Percentiles rank a stretch among this genome's conserved stretches.
These are phyloP conservation scores for Ascochyta clinopodiicola DNA, from an alignment of 2,329 filamentous ascomycete genomes.

Conservation along the genomic window DNA sequence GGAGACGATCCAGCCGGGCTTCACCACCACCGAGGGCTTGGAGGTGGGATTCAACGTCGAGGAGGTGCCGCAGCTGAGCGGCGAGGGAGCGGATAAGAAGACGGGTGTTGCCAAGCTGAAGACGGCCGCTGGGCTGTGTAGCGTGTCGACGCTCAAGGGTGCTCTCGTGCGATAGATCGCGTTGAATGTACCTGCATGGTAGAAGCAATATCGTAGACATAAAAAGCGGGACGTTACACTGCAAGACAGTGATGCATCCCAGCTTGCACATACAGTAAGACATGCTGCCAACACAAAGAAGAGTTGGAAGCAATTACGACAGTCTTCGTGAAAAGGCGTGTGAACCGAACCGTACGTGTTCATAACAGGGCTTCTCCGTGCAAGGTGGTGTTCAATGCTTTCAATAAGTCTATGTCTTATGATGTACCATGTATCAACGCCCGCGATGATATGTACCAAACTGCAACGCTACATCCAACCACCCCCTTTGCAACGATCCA, in stretches of 20 bases:
- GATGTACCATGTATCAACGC: slow-evolving; percentile 5
- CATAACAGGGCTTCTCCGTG: not conserved
- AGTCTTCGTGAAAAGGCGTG: too few species aligned
- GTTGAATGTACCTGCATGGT: too few species aligned
- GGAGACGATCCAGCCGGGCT: slow-evolving; percentile 95
- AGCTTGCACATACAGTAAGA: not conserved
- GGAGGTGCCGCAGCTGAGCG: slow-evolving; percentile 76
- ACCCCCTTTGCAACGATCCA: not conserved
- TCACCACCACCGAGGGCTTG: slow-evolving; percentile 81
- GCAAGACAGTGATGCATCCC: not conserved
- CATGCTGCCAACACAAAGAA: not conserved
- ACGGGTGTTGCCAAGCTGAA: slow-evolving; percentile 68
- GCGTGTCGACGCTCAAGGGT: slow-evolving; percentile 78
- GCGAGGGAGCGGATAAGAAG: slow-evolving; percentile 66
- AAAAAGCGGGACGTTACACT: not conserved
- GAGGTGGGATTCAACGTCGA: slow-evolving; percentile 87
- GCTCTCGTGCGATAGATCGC: slow-evolving; percentile 76
- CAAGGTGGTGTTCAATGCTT: not conserved
- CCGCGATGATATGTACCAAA: slow-evolving; percentile 5
- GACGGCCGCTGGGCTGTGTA: slow-evolving; percentile 83
- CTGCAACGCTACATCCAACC: not conserved
- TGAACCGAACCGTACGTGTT: not conserved
- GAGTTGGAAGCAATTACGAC: not conserved
- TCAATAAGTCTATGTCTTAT: slow-evolving; percentile 12
- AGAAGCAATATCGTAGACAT: not conserved